Base-by-base conservation (phyloP, 1,284 basidiomycete genomes). In the Ustilago loliicola region DNA sequence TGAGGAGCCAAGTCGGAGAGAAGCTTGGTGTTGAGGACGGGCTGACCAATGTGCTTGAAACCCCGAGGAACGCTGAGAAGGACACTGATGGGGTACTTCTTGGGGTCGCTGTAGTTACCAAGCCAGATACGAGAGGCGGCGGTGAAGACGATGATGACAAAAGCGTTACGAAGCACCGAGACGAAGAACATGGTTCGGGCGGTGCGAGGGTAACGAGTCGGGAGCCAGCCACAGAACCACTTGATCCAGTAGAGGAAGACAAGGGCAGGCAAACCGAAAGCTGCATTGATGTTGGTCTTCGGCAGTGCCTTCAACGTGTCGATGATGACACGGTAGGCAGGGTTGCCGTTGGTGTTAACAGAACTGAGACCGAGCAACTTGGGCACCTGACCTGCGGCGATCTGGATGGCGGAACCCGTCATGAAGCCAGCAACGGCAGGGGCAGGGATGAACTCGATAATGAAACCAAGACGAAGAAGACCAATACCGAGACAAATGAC, bases 401-500 rank as follows among this genome's bases (percentile, higher is more conserved):
- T 86, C 50, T 83, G 82, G 42, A 85, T 80, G 52, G 86, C 87
- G 7, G 81, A 83, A 27, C 87, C 87, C 1, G 89, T 89, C 89
- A 90, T 90, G 87, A 90, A 98, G 17, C 95, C 95, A 74, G 94
- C 93, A 45, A 98, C 94, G 8, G 95, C 95, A 0, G 95, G 94
- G 3, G 91, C 89, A 21, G 94, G 92, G 76, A 97, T 98, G 86
- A 98, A 96, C 86, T 98, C 96, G 70, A 98, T 92, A 53, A 99
- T 88, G 94, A 96, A 97, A 0, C 96, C 96, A 7, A 98, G 84
- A 30, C 96, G 90, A 3, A 99, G 88, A n/a, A 98, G 88, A 64
- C 97, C 96, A 51, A 99, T 92, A 42, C 90, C 93, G 45, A 98
- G 90, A n/a, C 94, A 93, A 86, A 97, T 94, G 86, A 95, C 94